phyloP scores from a whole-genome alignment of 1,284 basidiomycete genomes.

The Ceratobasidium sp. region DNA sequence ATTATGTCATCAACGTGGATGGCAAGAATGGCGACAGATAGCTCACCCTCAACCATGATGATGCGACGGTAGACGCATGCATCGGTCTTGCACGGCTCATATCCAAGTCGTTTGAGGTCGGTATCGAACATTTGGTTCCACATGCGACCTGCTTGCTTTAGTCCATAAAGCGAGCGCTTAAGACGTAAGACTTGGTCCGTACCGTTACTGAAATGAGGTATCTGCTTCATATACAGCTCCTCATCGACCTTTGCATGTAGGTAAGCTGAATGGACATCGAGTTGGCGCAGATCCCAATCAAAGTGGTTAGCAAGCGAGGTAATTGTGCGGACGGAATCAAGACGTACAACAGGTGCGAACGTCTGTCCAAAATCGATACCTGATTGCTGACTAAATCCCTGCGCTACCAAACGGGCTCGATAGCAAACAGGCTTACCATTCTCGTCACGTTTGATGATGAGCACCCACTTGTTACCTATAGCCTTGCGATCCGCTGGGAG shows the following conservation, averaged over 20 bases:
- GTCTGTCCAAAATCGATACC: conserved; percentile 53
- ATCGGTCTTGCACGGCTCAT: background rate
- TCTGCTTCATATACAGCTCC: conserved; percentile 57
- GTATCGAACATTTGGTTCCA: background rate
- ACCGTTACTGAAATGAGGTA: conserved; percentile 48
- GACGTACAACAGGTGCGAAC: conserved; percentile 50
- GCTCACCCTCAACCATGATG: background rate
- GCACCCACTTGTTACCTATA: background rate
- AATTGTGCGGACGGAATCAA: conserved; percentile 50
- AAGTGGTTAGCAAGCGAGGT: conserved; percentile 49
- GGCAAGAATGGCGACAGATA: background rate
- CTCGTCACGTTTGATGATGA: background rate
- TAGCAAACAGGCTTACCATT: conserved; percentile 36
- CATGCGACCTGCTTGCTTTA: conserved; percentile 48
- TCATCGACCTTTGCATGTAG: conserved; percentile 53
- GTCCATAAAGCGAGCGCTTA: conserved; percentile 48
- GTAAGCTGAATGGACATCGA: conserved; percentile 54
- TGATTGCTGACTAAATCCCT: conserved; percentile 54
- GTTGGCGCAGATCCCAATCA: conserved; percentile 51
- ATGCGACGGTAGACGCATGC: conserved; percentile 5
- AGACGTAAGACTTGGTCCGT: conserved; percentile 37
- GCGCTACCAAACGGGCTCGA: conserved; percentile 55
- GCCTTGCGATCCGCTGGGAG: background rate
- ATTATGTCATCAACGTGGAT: conserved; percentile 36
- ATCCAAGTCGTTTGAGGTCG: background rate